Conservation (phyloP, 805 yeast species). For the Helenozyma baotianmanensis region DNA sequence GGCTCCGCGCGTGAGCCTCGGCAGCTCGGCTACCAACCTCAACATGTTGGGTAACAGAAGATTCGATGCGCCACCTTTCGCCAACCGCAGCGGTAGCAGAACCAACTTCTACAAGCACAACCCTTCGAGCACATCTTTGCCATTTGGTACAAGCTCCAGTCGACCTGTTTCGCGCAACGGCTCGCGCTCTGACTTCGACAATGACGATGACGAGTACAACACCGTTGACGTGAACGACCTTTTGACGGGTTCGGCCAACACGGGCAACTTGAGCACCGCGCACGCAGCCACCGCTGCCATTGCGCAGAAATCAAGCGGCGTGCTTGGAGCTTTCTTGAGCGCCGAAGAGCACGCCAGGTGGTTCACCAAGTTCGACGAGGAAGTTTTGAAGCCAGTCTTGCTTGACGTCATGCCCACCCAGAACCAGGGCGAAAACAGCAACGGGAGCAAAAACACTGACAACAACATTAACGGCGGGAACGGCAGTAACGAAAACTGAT, state of each 20-base stretch:
- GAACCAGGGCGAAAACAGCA: not conserved
- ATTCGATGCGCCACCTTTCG: constrained; percentile 10
- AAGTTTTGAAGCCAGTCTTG: constrained; percentile 86
- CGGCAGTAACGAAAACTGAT: too few relatives aligned
- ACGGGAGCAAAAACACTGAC: too few relatives aligned
- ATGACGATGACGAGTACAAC: constrained; percentile 22
- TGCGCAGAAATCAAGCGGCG: constrained; percentile 20
- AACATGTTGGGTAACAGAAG: constrained; percentile 23
- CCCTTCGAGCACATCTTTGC: constrained; percentile 11
- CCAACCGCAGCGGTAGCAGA: constrained; percentile 3
- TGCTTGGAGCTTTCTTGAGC: constrained; percentile 38
- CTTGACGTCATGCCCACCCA: constrained; percentile 52
- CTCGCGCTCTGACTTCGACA: constrained; percentile 17
- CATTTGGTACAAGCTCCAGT: constrained; percentile 13
- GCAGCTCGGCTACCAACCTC: constrained; percentile 9
- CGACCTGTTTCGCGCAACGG: constrained; percentile 11
- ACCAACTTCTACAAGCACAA: constrained; percentile 5
- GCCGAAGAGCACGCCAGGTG: constrained; percentile 79
- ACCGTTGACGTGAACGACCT: constrained; percentile 39
- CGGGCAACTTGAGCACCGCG: constrained; percentile 1
- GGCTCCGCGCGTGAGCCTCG: constrained; percentile 45
- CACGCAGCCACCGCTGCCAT: not conserved
- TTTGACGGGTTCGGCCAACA: constrained; percentile 11
- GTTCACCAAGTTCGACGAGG: constrained; percentile 92
- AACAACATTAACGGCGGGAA: too few relatives aligned